Base-by-base conservation (phyloP, 2,329 filamentous ascomycete genomes). In the Colletotrichum tofieldiae region DNA sequence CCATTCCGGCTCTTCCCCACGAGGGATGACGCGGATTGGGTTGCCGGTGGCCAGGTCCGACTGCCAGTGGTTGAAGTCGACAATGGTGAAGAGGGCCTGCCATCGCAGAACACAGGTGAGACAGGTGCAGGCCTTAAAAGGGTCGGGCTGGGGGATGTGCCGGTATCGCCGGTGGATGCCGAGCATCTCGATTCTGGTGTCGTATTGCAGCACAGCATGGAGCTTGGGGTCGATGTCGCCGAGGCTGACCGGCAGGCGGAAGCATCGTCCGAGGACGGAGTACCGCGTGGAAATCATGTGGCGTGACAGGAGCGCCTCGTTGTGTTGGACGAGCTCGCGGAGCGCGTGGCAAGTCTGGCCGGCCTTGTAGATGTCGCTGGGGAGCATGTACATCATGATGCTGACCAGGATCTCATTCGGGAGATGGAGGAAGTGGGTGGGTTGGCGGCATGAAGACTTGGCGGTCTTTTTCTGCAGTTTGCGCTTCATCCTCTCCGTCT, bases 21-120 rank as follows among this genome's bases (percentile, higher is more conserved):
- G 82, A 0, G 84, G 80, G 37, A 90, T 84, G 45, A 85, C 84
- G 0, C 87, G 86, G 1, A 91, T 86, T 0, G 88, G 88, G 20
- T 86, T 82, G 1, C 87, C 84, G 0, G 76, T 74, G 68, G 91
- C 86, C 9, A 91, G 82, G 54, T 87, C 76, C 1, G 75, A 55
- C 75, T 90, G 89, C 86, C 88, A 91, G 75, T 88, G 82, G 0
- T 87, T 84, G 75, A 91, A 87, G 75, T 91, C 89, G 14, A 90
- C 83, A 16, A 85, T 79, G 0, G 90, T 75, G 70, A 84, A 84
- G 7, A 91, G 83, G 18, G 87, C 85, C 74, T 88, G 88, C 89
- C 89, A 91, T 2, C 86, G 83, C 47, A 89, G 76, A 54, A 88
- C 79, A 76, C 89, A 91, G 0, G 86, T 88, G 35, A 89, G 78